phyloP scores from a whole-genome alignment of 2,329 filamentous ascomycete species.

The Eurotiales sp. region DNA sequence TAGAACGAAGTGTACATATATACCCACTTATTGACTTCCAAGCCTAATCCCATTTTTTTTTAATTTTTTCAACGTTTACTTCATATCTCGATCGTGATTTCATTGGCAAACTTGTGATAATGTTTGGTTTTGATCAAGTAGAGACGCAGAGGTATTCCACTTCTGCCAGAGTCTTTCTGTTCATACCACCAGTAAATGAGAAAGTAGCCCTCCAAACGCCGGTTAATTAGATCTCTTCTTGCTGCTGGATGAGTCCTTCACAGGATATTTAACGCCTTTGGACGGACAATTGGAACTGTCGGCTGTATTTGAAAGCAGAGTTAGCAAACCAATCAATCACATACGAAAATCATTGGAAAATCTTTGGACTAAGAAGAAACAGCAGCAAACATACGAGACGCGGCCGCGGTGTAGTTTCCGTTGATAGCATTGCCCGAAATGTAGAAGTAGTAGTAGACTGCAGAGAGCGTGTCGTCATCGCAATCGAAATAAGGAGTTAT shows the following conservation, averaged over 20 bases:
- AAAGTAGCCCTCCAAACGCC: no score
- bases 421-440: slow-evolving; percentile 56
- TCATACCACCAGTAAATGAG: no score
- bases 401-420: slow-evolving; percentile 57
- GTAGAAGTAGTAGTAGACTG: slow-evolving; percentile 54
- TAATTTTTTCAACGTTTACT: no score
- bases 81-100: no score
- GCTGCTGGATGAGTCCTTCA: slow-evolving; percentile 23
- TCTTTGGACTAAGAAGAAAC: neutral
- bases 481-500: slow-evolving; percentile 52
- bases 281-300: slow-evolving; percentile 59
- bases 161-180: no score
- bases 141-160: no score
- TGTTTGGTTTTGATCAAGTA: no score
- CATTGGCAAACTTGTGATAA: no score
- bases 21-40: no score
- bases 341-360: neutral
- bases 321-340: neutral
- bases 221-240: no score
- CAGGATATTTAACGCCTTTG: slow-evolving; percentile 61
- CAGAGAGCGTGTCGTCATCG: slow-evolving; percentile 45
- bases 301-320: slow-evolving; percentile 33
- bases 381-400: slow-evolving; percentile 38
- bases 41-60: no score
- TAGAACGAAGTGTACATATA: slow-evolving; percentile 13